Conservation (phyloP, 495 filamentous ascomycete genomes). For the Trichoderma reesei region DNA sequence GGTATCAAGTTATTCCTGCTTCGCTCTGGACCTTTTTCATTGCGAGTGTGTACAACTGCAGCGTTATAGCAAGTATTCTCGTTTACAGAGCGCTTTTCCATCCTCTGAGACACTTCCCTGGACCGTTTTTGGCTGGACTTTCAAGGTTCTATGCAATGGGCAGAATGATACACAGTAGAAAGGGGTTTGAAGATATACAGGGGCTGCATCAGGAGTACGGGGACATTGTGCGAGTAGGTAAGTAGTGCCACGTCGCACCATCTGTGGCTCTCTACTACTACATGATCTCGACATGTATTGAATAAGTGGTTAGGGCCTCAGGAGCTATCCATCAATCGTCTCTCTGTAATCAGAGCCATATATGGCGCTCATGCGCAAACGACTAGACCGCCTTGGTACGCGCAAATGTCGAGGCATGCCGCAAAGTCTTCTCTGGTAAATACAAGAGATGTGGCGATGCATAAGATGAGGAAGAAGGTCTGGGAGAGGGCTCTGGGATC, state of each 20-base stretch:
- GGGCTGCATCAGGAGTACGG: conserved; percentile 28
- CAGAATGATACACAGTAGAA: conserved; percentile 12
- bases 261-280: neutral
- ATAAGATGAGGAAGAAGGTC: conserved; percentile 23
- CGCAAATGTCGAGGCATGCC: conserved; percentile 14
- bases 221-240: conserved; percentile 28
- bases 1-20: neutral
- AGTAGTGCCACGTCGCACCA: neutral
- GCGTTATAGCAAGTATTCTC: conserved; percentile 26
- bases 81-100: conserved; percentile 39
- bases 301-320: no score
- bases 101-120: conserved; percentile 34
- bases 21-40: neutral
- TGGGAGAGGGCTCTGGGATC: conserved; percentile 26
- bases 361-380: conserved; percentile 25
- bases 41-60: conserved; percentile 2
- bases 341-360: conserved; percentile 22
- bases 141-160: conserved; percentile 25
- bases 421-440: conserved; percentile 20
- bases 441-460: conserved; percentile 16
- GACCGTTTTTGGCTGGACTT: conserved; percentile 29
- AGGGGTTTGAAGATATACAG: conserved; percentile 24
- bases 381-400: conserved; percentile 29
- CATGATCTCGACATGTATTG: no score
- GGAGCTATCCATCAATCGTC: conserved; percentile 28